Conservation (phyloP, 2,329 filamentous ascomycete genomes). For the Phialophora expanda region DNA sequence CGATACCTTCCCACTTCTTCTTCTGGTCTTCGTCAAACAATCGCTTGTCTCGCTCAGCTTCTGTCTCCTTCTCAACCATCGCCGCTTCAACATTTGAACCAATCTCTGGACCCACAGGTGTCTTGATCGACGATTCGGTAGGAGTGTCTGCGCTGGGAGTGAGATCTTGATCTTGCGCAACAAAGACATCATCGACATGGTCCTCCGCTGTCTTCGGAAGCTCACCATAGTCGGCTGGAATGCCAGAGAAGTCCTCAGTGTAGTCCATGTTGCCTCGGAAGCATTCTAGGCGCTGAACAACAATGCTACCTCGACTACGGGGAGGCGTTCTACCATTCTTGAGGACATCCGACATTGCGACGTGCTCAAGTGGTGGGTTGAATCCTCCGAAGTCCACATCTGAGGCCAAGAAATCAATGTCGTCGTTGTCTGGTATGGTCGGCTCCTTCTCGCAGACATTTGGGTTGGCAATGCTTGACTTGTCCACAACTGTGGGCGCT, state of each 20-base stretch:
- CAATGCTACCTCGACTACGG: slow-evolving; percentile 14
- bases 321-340: slow-evolving; percentile 17
- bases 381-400: slow-evolving; percentile 25
- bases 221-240: background rate
- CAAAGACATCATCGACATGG: background rate
- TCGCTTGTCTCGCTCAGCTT: slow-evolving; percentile 24
- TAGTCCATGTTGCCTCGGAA: background rate
- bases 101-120: background rate
- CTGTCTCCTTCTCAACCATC: slow-evolving; percentile 14
- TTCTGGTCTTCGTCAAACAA: slow-evolving; percentile 35
- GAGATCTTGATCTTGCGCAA: background rate
- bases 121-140: slow-evolving; percentile 9
- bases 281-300: slow-evolving; percentile 3
- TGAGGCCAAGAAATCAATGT: slow-evolving; percentile 14
- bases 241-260: slow-evolving; percentile 1
- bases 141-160: background rate
- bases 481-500: background rate
- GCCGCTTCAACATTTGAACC: background rate
- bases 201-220: background rate
- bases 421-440: slow-evolving; percentile 3
- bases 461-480: background rate
- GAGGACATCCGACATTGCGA: slow-evolving; percentile 30
- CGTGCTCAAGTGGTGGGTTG: slow-evolving; percentile 29
- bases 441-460: background rate
- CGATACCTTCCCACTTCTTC: slow-evolving; percentile 47